A percentile compares a stretch with the other conserved stretches of the same genome.
Evolutionary conservation across 2,329 filamentous ascomycete species (phyloP).

Genomic region (Xylariaceae sp.): DNA sequence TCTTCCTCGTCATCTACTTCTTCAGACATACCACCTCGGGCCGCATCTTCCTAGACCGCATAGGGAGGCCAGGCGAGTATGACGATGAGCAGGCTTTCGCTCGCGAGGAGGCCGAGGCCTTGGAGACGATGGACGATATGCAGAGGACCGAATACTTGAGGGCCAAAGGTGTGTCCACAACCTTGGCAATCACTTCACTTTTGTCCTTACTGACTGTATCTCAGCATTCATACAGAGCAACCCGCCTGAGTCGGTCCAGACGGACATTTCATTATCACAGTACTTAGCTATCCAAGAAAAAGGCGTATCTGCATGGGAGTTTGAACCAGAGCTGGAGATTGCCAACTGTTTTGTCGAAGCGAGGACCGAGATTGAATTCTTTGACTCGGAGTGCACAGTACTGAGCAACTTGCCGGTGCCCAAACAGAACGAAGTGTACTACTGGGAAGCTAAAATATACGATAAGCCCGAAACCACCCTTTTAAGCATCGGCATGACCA

Average conservation of each 20-base stretch:
- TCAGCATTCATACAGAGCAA: slow-evolving; percentile 90
- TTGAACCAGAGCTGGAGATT: slow-evolving; percentile 97
- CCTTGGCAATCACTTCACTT: slow-evolving; percentile 5
- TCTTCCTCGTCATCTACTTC: slow-evolving; percentile 84
- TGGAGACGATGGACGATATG: slow-evolving; percentile 95
- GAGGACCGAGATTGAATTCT: slow-evolving; percentile 97
- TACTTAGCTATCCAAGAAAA: slow-evolving; percentile 99
- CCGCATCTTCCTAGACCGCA: slow-evolving; percentile 87
- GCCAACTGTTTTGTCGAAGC: slow-evolving; percentile 98
- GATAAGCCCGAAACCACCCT: slow-evolving; percentile 89
- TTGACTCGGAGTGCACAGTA: slow-evolving; percentile 95
- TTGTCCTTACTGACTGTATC: slow-evolving; percentile 1
- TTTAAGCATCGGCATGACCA: slow-evolving; percentile 89
- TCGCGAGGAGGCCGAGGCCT: slow-evolving; percentile 88
- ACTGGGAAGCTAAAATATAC: slow-evolving; percentile 98
- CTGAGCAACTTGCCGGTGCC: slow-evolving; percentile 95
- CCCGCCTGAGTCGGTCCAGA: slow-evolving; percentile 90
- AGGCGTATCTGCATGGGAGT: slow-evolving; percentile 99
- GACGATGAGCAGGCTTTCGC: slow-evolving; percentile 96
- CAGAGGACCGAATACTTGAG: slow-evolving; percentile 85
- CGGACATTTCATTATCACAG: slow-evolving; percentile 95
- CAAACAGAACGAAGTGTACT: slow-evolving; percentile 99
- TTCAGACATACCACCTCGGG: slow-evolving; percentile 87
- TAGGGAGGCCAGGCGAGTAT: slow-evolving; percentile 91
- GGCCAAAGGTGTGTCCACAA: slow-evolving; percentile 75